A percentile compares a stretch with the other conserved stretches of the same genome.
These are phyloP conservation scores for Pholiota conissans DNA, from an alignment of 768 basidiomycete species.

Conservation along the genomic window DNA sequence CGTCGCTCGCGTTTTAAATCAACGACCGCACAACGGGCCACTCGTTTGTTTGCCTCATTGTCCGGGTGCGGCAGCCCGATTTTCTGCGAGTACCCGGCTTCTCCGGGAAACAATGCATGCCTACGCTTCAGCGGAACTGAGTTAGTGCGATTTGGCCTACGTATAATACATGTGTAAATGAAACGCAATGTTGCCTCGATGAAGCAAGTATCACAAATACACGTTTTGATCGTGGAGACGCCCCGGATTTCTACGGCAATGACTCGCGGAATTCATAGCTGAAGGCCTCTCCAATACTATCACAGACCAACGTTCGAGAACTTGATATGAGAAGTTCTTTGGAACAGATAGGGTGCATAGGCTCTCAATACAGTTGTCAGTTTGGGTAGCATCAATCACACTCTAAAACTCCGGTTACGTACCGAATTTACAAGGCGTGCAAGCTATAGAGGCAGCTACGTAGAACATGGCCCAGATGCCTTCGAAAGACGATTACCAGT, in stretches of 20 bases:
- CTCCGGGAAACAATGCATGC: background rate
- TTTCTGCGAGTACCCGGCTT: background rate
- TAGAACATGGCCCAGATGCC: no score
- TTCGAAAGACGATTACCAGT: no score
- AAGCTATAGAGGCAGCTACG: no score
- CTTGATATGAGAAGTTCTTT: no score
- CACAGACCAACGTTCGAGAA: no score
- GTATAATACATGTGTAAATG: slow-evolving; percentile 4
- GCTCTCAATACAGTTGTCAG: no score
- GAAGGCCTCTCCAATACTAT: no score
- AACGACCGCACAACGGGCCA: background rate
- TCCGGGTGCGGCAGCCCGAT: slow-evolving; percentile 8
- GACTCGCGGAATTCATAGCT: background rate
- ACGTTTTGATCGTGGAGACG: slow-evolving; percentile 2
- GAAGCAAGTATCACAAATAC: slow-evolving; percentile 1
- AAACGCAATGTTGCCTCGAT: slow-evolving; percentile 14
- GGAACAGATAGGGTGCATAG: no score
- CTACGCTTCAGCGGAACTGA: background rate
- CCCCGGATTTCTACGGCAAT: background rate
- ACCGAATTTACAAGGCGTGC: no score
- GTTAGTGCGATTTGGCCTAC: background rate
- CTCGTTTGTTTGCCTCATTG: slow-evolving; percentile 14
- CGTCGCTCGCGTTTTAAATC: background rate
- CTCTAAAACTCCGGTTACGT: no score
- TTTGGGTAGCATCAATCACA: no score